Evolutionary conservation across 306 rosid genomes (phyloP), one percentile per base, ranked within the genome.

Genomic region (Lupinus albus): DNA sequence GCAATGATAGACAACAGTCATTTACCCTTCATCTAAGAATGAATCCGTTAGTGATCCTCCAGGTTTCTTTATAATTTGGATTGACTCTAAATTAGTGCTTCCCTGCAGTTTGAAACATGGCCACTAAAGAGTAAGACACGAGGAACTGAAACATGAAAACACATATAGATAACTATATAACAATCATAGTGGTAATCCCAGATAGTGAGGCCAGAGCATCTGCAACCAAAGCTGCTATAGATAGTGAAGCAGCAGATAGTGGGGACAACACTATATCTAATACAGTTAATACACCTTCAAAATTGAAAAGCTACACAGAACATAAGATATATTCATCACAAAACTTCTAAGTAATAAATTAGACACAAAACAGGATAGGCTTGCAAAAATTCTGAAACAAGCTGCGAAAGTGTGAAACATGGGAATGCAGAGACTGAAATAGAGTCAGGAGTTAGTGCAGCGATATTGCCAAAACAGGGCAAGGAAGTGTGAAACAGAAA

Each of bases 1-100:
- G 42, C 3, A 66, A 25, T 38, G 47, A 32, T 35, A 30, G 3
- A 9, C 10, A 36, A 7, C 32, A 20, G 1, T 21, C 5, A 42
- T 13, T 62, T 75, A 90, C 99, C 99, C 99, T 85, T 93, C 97
- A 71, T 93, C 99, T 65, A 90, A 79, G 79, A 93, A 90, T 12
- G 99, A 90, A 62, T 93, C 97, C 74, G 21, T 90, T 2, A 93
- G 64, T 2, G 99, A 90, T 67, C 99, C 99, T 39, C 99, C 96
- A 11, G 97, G 97, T 80, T 93, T 93, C 90, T 90, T 93, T 77
- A 93, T 88, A 66, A 90, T 90, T 80, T 90, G 97, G 65, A 93
- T 88, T 13, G 99, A 55, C 81, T 93, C 97, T 63, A 93, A 85
- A 82, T 93, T 93, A 67, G 99, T 93, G 81, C 97, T 93, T 12